phyloP scores from a whole-genome alignment of 257 asterid species.

The Nicotiana tabacum region DNA sequence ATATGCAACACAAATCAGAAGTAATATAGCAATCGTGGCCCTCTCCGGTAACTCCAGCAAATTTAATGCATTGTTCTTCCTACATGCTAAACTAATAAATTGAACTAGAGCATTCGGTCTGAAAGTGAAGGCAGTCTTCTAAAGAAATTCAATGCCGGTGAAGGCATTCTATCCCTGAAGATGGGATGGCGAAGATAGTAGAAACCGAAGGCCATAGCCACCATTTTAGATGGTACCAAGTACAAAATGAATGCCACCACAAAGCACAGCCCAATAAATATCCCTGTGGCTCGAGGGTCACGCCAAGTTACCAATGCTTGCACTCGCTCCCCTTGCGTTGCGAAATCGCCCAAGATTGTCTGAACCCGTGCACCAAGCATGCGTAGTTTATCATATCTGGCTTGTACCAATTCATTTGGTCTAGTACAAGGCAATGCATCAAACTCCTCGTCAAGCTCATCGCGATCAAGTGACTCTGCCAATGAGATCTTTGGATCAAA shows the following conservation, averaged over 20 bases:
- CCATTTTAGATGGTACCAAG: slow-evolving; percentile 74
- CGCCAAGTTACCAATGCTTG: slow-evolving; percentile 86
- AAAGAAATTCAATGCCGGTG: slow-evolving; percentile 80
- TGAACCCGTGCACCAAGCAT: slow-evolving; percentile 80
- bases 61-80: not conserved
- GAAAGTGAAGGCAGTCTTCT: slow-evolving; percentile 77
- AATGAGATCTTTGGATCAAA: slow-evolving; percentile 62
- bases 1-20: not conserved
- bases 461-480: slow-evolving; percentile 54
- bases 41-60: not conserved
- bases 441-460: slow-evolving; percentile 81
- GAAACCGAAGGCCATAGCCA: slow-evolving; percentile 88
- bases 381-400: slow-evolving; percentile 61
- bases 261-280: slow-evolving; percentile 64
- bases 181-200: slow-evolving; percentile 80
- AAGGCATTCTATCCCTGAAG: slow-evolving; percentile 83
- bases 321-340: slow-evolving; percentile 78
- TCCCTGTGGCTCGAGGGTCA: slow-evolving; percentile 94
- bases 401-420: slow-evolving; percentile 54
- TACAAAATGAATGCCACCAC: slow-evolving; percentile 56
- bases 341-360: slow-evolving; percentile 63
- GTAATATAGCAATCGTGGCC: not conserved
- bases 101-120: slow-evolving; percentile 61
- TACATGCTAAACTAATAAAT: not conserved
- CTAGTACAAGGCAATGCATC: slow-evolving; percentile 59